phyloP scores from a whole-genome alignment of 306 rosid species.

The Rosa multiflora region DNA sequence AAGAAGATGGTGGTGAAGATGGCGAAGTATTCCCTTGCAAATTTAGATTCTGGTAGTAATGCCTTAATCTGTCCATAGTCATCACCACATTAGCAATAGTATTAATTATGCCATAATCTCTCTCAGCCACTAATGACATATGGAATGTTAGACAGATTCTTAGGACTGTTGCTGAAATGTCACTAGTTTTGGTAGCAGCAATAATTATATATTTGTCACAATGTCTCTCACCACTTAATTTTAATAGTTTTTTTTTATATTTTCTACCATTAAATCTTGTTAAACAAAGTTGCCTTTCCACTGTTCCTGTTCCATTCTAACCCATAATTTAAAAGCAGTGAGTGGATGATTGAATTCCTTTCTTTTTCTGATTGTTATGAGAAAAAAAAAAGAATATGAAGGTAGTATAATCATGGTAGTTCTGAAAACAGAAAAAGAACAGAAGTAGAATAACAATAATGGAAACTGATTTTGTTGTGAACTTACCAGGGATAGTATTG shows the following conservation, averaged over 20 bases:
- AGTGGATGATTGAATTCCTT: background rate
- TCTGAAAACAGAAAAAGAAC: background rate
- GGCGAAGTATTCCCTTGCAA: constrained; percentile 74
- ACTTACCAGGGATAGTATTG: constrained; percentile 59
- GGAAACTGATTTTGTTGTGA: background rate
- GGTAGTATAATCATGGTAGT: background rate
- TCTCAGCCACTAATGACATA: constrained; percentile 6
- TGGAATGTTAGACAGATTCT: constrained; percentile 4
- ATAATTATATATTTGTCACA: background rate
- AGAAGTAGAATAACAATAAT: background rate
- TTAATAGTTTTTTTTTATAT: background rate
- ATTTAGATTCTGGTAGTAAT: constrained; percentile 62
- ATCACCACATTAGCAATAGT: background rate
- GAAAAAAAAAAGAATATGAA: background rate
- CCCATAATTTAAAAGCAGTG: background rate
- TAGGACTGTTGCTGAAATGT: background rate
- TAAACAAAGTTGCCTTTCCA: constrained; percentile 7
- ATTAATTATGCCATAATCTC: background rate
- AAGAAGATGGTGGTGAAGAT: constrained; percentile 70
- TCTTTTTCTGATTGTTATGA: background rate
- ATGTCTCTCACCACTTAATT: background rate
- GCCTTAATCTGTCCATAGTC: constrained; percentile 56
- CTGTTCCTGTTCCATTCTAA: background rate
- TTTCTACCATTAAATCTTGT: background rate
- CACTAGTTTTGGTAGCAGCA: constrained; percentile 3